These are phyloP conservation scores for Flaveria sonorensis DNA, from an alignment of 129 eudicot species.

Conservation along the genomic window DNA sequence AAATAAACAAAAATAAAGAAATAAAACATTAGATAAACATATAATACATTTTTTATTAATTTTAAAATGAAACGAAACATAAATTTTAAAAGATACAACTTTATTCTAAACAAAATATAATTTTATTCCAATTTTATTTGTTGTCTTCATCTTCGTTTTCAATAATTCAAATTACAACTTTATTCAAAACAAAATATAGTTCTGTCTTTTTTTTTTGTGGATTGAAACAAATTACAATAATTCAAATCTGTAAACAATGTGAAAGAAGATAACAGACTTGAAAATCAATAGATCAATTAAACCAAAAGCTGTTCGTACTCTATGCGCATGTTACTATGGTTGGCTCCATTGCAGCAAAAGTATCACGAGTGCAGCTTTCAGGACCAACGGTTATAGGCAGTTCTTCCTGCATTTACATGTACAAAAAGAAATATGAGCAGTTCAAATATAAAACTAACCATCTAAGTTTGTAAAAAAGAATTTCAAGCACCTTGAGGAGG, in stretches of 20 bases:
- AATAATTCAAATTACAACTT: too few relatives aligned
- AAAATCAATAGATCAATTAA: slow-evolving; percentile 4
- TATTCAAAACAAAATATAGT: too few relatives aligned
- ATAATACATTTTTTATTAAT: too few relatives aligned
- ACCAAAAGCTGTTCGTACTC: neutral
- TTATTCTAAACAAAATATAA: too few relatives aligned
- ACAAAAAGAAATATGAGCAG: neutral
- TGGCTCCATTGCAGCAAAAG: slow-evolving; percentile 71
- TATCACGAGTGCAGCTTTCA: slow-evolving; percentile 64
- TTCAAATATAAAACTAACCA: neutral
- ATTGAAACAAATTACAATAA: neutral
- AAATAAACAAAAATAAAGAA: too few relatives aligned
- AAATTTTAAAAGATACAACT: too few relatives aligned
- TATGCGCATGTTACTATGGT: slow-evolving; percentile 56
- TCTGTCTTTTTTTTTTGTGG: too few relatives aligned
- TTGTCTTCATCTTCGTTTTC: too few relatives aligned
- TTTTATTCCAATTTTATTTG: too few relatives aligned
- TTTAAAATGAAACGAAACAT: too few relatives aligned
- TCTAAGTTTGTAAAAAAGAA: neutral
- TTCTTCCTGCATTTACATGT: slow-evolving; percentile 64
- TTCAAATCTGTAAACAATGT: slow-evolving; percentile 12
- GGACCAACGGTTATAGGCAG: slow-evolving; percentile 45
- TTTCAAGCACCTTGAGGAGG: slow-evolving; percentile 61
- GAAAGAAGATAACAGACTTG: neutral
- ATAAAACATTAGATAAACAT: too few relatives aligned